Base-by-base conservation (phyloP, 805 yeast genomes). In the Metschnikowia reukaufii region DNA sequence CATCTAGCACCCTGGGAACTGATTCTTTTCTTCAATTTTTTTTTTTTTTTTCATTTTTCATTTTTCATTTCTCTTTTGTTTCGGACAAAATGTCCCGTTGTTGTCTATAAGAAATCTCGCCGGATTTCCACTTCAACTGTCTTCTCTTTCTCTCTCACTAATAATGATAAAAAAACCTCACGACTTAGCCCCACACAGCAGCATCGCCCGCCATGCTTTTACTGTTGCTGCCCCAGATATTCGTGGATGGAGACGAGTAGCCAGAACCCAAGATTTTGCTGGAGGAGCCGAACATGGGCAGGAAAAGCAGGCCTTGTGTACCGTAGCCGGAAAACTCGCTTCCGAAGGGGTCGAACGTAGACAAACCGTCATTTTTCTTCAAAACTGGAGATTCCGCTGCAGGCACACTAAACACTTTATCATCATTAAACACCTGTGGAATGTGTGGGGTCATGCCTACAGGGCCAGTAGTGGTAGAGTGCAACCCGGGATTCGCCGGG, bases 101-200 rank as follows among this genome's bases (percentile, higher is more conserved):
- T 9, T 23, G 27, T 23, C 27, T 23, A 23, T 23, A 6, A 23
- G 27, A 23, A 7, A 23, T 23, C 27, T 7, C 27, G 9, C n/a
- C n/a, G n/a, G n/a, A n/a, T n/a, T n/a, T n/a, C n/a, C n/a, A n/a
- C n/a, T n/a, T n/a, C n/a, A n/a, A n/a, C n/a, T n/a, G n/a, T n/a
- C n/a, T n/a, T n/a, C n/a, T n/a, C 27, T 23, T 23, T 23, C 9
- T 6, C 9, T 9, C 27, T 7, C 9, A 23, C 9, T 23, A 19
- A 17, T 13, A 10, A 17, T n/a, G 19, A 13, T 25, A 23, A 15
- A 4, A 36, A 9, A 23, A 12, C 39, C 13, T 12, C 10, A 8
- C 16, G 18, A 4, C n/a, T 40, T 56, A 63, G 31, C 68, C 69
- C 69, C 70, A 65, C 15, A 65, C 70, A n/a, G 66, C 58, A 17